Evolutionary conservation across 2,329 filamentous ascomycete species (phyloP), one percentile per base, ranked within the genome.

Genomic region (Fusarium robinianum): DNA sequence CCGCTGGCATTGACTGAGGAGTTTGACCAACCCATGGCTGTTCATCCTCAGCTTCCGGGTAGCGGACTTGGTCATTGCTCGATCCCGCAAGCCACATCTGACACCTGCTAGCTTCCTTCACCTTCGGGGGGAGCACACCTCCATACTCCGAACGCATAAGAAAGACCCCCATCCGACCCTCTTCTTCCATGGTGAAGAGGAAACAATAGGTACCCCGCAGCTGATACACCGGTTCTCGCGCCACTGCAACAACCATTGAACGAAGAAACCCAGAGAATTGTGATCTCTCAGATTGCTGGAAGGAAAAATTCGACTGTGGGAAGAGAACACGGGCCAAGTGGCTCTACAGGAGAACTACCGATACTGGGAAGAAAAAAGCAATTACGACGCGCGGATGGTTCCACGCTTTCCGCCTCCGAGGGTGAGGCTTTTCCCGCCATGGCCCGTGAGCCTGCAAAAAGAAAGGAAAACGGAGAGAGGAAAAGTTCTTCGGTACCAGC

Each of bases 321-420:
- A 39, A 36, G 41, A 27, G 44, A 41, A 11, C 35, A 19, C 29
- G n/a, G 25, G 16, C 33, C 41, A 41, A 46, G 40, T 45, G 47
- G 49, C 34, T 42, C 17, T 27, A 32, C 25, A 32, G 35, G 32
- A 46, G 44, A 61, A 57, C 58, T 61, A 60, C 58, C 58, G 58
- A 36, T 36, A 36, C 39, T 45, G 40, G 44, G 40, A 54, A 33
- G 29, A 29, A 18, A 57, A 57, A 61, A 58, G 41, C 47, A 61
- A 51, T 26, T 35, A 42, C 37, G 33, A 26, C 24, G 25, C 35
- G 50, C 46, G 35, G 53, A 35, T 49, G 49, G 51, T 53, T 43
- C 54, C 49, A 55, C 42, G 44, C 41, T 47, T 46, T 32, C 39
- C 34, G 32, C 31, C 36, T 30, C 37, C 41, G 51, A 45, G 46